Base-by-base conservation (phyloP, 768 basidiomycete species). In the Porphyrellus cyaneotinctus region DNA sequence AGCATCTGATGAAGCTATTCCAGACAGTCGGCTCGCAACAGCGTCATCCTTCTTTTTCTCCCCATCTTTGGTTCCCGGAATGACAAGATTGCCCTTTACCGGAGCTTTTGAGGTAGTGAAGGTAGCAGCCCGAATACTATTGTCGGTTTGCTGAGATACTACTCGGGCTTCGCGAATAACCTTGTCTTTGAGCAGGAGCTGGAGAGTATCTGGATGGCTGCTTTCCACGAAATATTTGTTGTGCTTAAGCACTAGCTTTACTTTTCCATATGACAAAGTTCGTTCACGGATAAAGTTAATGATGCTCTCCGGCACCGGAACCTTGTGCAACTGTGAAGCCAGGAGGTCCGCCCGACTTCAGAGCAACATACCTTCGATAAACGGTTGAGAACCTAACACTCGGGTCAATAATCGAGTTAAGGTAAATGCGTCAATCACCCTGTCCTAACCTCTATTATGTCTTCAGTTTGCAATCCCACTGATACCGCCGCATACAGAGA, bases 401-500 rank as follows among this genome's bases (percentile, higher is more conserved):
- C 10, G 8, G 43, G 64, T 74, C 56, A 74, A 71, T 53, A 68
- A 79, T 54, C 65, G 63, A 58, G 58, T 24, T 20, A 6, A 13
- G 50, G 47, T 57, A 58, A 64, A 59, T 60, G 56, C 31, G 38
- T 23, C 36, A 54, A 58, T 44, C 6, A 28, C 14, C 22, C 11
- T 30, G 60, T 49, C 79, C 84, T 66, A 61, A 97, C 95, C 77
- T 95, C 93, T 70, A 98, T 97, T 62, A 98, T 98, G 69, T 98
- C 95, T 61, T 95, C 88, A 10, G 97, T 98, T 68, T 98, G 92
- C 26, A 99, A 75, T 26, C 97, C 97, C 54, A 99, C 97, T 14
- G 95, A 97, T 56, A 99, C 95, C 45, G 97, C 97, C 54, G 97
- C 97, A 70, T 99, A 98, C 15, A 99, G 77, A 17, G 95, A 98